phyloP scores from a whole-genome alignment of 148 eudicot species.

The Selenicereus undatus region DNA sequence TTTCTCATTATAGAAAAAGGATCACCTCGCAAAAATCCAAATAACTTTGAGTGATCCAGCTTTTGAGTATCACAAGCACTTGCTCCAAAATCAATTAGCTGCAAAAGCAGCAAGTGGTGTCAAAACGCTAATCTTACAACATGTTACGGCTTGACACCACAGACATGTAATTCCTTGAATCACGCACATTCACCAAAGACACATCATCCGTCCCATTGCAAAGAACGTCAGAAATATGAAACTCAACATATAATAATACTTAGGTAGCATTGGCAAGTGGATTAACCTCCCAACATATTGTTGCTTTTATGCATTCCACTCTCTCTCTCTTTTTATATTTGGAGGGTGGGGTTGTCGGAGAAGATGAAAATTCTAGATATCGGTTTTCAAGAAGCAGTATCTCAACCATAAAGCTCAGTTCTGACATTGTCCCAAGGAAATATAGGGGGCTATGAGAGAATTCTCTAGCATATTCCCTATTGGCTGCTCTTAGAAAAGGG shows the following conservation, averaged over 20 bases:
- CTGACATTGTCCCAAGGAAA: neutral
- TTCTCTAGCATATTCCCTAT: neutral
- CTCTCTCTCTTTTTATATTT: too few relatives aligned
- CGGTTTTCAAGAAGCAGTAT: neutral
- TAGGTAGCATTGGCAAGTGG: too few relatives aligned
- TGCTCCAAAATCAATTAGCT: slow-evolving; percentile 54
- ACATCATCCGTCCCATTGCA: too few relatives aligned
- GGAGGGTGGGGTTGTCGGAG: too few relatives aligned
- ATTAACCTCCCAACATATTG: too few relatives aligned
- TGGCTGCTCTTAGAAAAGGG: neutral
- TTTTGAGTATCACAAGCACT: slow-evolving; percentile 37
- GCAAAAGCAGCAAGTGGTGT: slow-evolving; percentile 24
- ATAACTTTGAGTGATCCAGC: slow-evolving; percentile 54
- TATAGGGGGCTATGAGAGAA: neutral
- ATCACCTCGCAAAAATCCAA: slow-evolving; percentile 63
- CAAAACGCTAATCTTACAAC: slow-evolving; percentile 4
- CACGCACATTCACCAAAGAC: neutral
- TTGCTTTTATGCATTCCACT: too few relatives aligned
- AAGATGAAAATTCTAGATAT: neutral
- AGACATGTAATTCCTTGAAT: neutral
- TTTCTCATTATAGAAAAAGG: neutral
- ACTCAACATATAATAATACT: too few relatives aligned
- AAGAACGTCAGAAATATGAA: too few relatives aligned
- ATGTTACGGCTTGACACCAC: neutral
- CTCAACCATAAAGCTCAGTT: neutral